Conservation (phyloP, 176 grass and related monocot species). For the Bromus sterilis region DNA sequence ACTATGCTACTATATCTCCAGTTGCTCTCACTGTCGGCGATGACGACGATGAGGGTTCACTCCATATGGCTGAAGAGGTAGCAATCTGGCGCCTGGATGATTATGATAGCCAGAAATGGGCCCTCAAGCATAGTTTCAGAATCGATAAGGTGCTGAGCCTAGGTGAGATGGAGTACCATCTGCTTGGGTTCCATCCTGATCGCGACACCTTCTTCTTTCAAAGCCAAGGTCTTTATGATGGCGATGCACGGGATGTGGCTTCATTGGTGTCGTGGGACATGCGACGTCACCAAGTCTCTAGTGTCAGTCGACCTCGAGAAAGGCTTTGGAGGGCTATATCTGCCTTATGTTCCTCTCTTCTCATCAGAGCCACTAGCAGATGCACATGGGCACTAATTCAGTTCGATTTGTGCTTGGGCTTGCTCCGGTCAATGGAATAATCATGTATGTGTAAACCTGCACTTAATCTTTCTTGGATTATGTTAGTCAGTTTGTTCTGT, state of each 20-base stretch:
- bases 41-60: background rate
- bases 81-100: background rate
- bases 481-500: background rate
- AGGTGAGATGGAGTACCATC: rapidly evolving
- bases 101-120: background rate
- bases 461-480: background rate
- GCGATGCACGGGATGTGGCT: background rate
- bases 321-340: rapidly evolving
- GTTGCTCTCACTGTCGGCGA: background rate
- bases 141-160: background rate
- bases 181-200: background rate
- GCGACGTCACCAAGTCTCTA: background rate
- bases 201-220: background rate
- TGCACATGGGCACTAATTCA: background rate
- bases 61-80: background rate
- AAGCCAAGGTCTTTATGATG: background rate
- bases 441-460: background rate
- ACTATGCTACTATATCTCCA: background rate
- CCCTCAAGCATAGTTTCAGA: background rate
- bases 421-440: background rate
- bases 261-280: background rate
- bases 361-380: background rate
- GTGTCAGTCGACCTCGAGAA: too few relatives aligned
- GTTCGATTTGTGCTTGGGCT: background rate
- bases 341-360: background rate